phyloP scores from a whole-genome alignment of 2,329 filamentous ascomycete genomes.

The Paracorniculantispora psalliotae region DNA sequence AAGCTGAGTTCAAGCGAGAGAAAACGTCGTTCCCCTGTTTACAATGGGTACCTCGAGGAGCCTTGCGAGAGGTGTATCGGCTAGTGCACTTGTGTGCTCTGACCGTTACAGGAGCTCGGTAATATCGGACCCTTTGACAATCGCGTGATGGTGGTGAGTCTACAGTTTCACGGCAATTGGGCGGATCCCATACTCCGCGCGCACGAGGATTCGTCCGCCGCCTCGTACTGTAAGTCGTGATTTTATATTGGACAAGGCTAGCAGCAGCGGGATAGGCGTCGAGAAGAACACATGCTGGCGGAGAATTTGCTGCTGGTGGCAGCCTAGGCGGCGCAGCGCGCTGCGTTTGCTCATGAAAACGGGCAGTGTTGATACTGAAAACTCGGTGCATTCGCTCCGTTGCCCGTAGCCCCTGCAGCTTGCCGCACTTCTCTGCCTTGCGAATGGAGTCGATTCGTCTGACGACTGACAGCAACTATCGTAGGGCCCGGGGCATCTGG shows the following conservation, averaged over 20 bases:
- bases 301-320: neutral
- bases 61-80: too few relatives aligned
- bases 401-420: neutral
- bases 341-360: neutral
- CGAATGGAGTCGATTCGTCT: neutral
- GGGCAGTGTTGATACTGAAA: neutral
- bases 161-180: neutral
- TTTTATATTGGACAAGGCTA: neutral
- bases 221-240: neutral
- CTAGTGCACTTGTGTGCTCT: neutral
- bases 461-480: neutral
- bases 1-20: neutral
- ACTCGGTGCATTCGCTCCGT: neutral
- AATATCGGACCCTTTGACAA: neutral
- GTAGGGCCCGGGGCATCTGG: slow-evolving; percentile 4
- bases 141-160: neutral
- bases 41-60: too few relatives aligned
- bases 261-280: neutral
- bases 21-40: neutral
- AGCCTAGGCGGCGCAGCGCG: neutral
- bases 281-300: neutral
- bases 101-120: too few relatives aligned
- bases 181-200: neutral
- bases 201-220: neutral
- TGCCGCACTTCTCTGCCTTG: neutral